phyloP scores from a whole-genome alignment of 768 basidiomycete species.

The Calocera cornea region DNA sequence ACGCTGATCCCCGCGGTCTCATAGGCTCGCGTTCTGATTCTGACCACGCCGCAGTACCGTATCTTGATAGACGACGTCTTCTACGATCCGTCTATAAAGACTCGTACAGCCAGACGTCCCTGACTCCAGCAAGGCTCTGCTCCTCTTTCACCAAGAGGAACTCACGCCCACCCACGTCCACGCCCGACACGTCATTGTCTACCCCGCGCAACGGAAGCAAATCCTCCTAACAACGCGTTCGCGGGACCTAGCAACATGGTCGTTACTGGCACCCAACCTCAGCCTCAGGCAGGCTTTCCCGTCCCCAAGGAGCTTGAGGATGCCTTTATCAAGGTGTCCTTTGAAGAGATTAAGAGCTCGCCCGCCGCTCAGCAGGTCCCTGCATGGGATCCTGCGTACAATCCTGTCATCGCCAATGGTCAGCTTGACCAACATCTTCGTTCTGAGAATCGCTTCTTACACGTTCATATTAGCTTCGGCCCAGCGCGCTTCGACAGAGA shows the following conservation, averaged over 20 bases:
- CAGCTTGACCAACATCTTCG: background rate
- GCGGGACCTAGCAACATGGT: background rate
- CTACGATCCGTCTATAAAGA: background rate
- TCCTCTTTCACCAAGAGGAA: background rate
- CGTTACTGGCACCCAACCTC: background rate
- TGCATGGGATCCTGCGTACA: constrained; percentile 1
- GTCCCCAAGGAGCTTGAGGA: constrained; percentile 20
- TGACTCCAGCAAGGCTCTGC: background rate
- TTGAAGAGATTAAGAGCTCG: constrained; percentile 20
- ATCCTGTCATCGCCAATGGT: background rate
- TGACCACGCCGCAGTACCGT: background rate
- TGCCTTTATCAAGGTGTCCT: constrained; percentile 36
- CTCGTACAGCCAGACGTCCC: background rate
- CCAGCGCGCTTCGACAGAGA: constrained; percentile 33
- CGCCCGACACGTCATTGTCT: background rate
- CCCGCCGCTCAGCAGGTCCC: background rate
- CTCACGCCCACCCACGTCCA: background rate
- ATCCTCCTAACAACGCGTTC: background rate
- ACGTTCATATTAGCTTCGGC: constrained; percentile 34
- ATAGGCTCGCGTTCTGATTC: background rate
- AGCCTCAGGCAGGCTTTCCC: background rate
- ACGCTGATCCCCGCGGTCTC: background rate
- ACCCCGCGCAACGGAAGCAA: background rate
- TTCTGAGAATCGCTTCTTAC: background rate
- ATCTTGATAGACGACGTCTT: background rate